Conservation (phyloP, 768 basidiomycete genomes). For the Phanerochaete carnosa region DNA sequence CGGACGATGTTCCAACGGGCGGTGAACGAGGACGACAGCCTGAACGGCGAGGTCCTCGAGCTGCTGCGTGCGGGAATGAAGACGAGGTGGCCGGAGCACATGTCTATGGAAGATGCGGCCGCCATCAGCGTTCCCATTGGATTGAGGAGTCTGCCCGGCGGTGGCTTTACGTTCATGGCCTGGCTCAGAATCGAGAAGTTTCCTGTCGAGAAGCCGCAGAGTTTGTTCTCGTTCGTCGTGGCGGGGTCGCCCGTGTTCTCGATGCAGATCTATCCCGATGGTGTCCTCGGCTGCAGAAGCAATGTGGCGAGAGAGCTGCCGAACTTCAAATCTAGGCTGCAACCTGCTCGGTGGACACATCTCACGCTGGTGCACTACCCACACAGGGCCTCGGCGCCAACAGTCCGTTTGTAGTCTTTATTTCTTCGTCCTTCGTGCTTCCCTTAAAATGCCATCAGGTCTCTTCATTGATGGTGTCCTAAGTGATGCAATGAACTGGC, state of each 20-base stretch:
- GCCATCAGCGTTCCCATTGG: constrained; percentile 47
- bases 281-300: constrained; percentile 49
- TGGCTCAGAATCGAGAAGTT: constrained; percentile 50
- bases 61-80: constrained; percentile 68
- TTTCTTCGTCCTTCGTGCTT: neutral
- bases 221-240: constrained; percentile 35
- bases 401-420: constrained; percentile 43
- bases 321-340: constrained; percentile 44
- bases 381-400: constrained; percentile 49
- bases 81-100: constrained; percentile 76
- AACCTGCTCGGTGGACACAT: constrained; percentile 69
- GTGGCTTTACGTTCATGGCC: constrained; percentile 71
- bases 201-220: constrained; percentile 27
- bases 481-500: constrained; percentile 57
- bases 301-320: constrained; percentile 36
- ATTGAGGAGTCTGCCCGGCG: constrained; percentile 49
- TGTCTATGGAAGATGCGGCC: constrained; percentile 61
- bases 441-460: constrained; percentile 38
- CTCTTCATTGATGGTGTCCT: constrained; percentile 74
- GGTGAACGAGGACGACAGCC: constrained; percentile 42
- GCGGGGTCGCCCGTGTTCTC: constrained; percentile 34
- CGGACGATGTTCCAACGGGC: constrained; percentile 58
- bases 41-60: constrained; percentile 67
- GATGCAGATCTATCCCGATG: constrained; percentile 50
- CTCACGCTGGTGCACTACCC: constrained; percentile 65